Conservation (phyloP, 164 flowering plant species). For the Nymphaea colorata region DNA sequence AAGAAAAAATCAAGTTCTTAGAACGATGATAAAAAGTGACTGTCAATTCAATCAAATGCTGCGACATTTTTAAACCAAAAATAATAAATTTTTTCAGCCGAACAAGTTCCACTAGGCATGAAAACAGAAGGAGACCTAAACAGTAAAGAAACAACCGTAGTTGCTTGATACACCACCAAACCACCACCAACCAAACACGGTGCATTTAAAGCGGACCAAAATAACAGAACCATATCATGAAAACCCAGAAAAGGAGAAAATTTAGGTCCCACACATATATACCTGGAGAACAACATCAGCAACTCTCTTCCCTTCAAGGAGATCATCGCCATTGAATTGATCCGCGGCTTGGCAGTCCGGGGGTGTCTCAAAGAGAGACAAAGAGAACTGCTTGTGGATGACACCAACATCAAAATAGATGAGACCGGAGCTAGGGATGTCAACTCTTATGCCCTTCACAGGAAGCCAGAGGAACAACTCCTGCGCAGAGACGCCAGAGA, state of each 20-base stretch:
- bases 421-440: constrained; percentile 35
- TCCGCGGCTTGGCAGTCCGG: constrained; percentile 21
- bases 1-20: too few relatives aligned
- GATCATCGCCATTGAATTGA: constrained; percentile 2
- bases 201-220: too few relatives aligned
- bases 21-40: too few relatives aligned
- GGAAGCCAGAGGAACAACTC: constrained; percentile 42
- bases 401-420: constrained; percentile 41
- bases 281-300: constrained; percentile 21
- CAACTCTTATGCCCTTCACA: constrained; percentile 34
- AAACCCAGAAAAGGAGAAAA: neutral
- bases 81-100: too few relatives aligned
- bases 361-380: constrained; percentile 35
- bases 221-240: neutral
- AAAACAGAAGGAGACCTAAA: too few relatives aligned
- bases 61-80: too few relatives aligned
- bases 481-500: constrained; percentile 33
- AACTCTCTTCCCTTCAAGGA: constrained; percentile 6
- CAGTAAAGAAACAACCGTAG: too few relatives aligned
- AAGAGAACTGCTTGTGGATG: constrained; percentile 28
- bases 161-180: too few relatives aligned
- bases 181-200: too few relatives aligned
- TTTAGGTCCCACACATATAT: neutral
- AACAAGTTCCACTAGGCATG: too few relatives aligned
- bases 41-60: too few relatives aligned